Base-by-base conservation (phyloP, 148 eudicot species). In the Silene conica region DNA sequence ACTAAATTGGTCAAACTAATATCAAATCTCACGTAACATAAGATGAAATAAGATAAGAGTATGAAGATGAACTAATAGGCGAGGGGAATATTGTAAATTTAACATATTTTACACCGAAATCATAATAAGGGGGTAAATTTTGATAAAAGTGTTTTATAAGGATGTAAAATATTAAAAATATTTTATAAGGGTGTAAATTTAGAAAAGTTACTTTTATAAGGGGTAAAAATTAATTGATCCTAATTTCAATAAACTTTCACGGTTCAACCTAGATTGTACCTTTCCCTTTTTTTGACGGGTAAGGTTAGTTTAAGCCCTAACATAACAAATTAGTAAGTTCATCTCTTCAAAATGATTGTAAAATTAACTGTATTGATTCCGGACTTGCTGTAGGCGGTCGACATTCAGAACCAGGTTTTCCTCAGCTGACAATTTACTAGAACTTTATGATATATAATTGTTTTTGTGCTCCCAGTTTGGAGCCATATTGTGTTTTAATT, bases 391-490 rank as follows among this genome's bases (percentile, higher is more conserved):
- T 9, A 13, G 15, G 10, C 45, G 0, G 68, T 31, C 18, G 8
- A 31, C 68, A 64, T 16, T 34, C 11, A 64, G 46, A 64, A 64
- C 20, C 21, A 31, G 46, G 68, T 64, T 64, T 64, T 64, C 22
- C 10, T 34, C 48, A 65, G 23, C 23, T 25, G 7, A 69, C 21
- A 19, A 19, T 20, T 6, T 9, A 59, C 25, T 20, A 8, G 63
- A n/a, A 59, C 6, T 21, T 21, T 59, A 59, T 59, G 14, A 23
- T 19, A 8, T 20, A 59, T 23, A 38, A 22, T 48, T 69, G 59
- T 22, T 52, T n/a, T 8, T 57, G 15, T 28, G 64, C 60, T 57
- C 23, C 22, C 57, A 20, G 26, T 19, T 11, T 56, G 22, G 13
- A 31, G 46, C 23, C 45, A 25, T 71, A 13, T 23, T 26, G 14